Base-by-base conservation (phyloP, 2,329 filamentous ascomycete genomes). In the Mariannaea sp. region DNA sequence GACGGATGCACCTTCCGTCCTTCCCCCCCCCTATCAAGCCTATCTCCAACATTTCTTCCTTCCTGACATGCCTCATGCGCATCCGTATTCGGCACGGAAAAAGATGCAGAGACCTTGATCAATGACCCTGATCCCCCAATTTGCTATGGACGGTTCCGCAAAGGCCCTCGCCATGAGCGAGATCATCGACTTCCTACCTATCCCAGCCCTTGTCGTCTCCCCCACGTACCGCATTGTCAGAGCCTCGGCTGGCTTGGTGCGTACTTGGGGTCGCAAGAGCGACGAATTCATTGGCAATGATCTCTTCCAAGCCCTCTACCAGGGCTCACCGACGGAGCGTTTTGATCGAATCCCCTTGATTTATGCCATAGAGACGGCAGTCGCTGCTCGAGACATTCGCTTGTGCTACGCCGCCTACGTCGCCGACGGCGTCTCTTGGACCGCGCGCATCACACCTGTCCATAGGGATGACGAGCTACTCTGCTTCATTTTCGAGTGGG, bases 401-500 rank as follows among this genome's bases (percentile, higher is more conserved):
- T 56, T 65, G 4, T 61, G 57, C 13, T 54, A 64, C 27, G 60
- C 56, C 5, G 58, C 62, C 9, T 66, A 61, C 22, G 17, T 26
- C 8, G 14, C 19, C 1, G 19, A 53, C 4, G 48, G 40, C 12
- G 32, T 42, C 20, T 58, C 67, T 1, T 73, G 70, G 67, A 64
- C 59, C 5, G 66, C 66, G 9, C 70, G 70, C 19, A 62, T 71
- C 8, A 60, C 69, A 9, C 71, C 70, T 10, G 51, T 72, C 13
- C 70, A 69, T 53, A 61, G 62, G 12, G 53, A 44, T 7, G 62
- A 67, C 36, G 53, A 66, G 27, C 60, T 71, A 43, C 32, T 70
- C n/a, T 68, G 62, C 9, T 50, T 71, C 8, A 27, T 68, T n/a
- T 45, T 71, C 10, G 69, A 72, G 45, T 73, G 70, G 69, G 63